These are phyloP conservation scores for Puccinia polysora DNA, from an alignment of 1,284 basidiomycete genomes.

Conservation along the genomic window DNA sequence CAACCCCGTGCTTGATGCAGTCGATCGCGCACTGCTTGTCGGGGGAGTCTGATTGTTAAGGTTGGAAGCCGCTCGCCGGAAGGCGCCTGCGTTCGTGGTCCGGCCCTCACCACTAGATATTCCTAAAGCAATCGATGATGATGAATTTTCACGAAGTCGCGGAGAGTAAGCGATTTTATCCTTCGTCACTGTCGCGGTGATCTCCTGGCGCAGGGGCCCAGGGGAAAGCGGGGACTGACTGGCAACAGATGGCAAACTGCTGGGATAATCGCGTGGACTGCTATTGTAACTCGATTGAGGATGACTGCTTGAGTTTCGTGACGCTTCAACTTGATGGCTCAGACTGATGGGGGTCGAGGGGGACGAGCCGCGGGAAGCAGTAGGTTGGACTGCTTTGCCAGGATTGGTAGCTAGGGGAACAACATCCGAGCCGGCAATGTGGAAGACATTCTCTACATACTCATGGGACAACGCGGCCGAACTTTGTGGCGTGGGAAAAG, in stretches of 20 bases:
- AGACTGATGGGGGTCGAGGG: neutral
- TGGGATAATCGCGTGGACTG: neutral
- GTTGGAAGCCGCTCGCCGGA: neutral
- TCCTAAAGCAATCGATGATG: neutral
- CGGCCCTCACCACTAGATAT: neutral
- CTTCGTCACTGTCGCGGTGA: neutral
- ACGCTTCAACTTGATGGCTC: neutral
- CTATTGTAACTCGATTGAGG: neutral
- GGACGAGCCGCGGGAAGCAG: neutral
- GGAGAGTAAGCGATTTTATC: neutral
- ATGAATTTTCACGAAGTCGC: neutral
- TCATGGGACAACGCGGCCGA: no score
- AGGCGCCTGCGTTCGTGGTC: conserved; percentile 26
- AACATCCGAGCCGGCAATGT: neutral
- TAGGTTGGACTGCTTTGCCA: neutral
- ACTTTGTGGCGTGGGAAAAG: neutral
- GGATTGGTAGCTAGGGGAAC: neutral
- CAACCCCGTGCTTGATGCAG: neutral
- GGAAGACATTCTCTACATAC: neutral
- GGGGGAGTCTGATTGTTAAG: neutral
- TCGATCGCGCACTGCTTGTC: neutral
- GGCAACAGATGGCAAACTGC: neutral
- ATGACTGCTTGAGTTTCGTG: neutral
- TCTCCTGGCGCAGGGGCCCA: neutral
- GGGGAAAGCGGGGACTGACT: neutral